Evolutionary conservation across 2,329 filamentous ascomycete genomes (phyloP).

Genomic region (Lizonia empirigonia): DNA sequence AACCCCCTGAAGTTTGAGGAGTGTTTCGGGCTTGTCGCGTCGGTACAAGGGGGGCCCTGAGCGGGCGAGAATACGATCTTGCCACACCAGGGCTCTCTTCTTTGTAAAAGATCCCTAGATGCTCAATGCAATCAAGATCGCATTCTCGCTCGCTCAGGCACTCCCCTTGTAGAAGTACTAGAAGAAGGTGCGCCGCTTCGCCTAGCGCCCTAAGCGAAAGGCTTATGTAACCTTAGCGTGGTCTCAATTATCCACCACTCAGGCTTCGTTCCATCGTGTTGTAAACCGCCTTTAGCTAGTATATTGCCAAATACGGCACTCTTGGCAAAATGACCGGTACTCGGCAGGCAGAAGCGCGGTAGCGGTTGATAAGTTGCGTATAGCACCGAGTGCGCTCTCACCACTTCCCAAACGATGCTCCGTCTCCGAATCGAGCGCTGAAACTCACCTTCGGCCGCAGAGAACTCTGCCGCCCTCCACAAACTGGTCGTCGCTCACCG

Average conservation of each 20-base stretch:
- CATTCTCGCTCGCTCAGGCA: too few relatives aligned
- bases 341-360: conserved; percentile 12
- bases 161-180: too few relatives aligned
- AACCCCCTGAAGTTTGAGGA: conserved; percentile 32
- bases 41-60: too few relatives aligned
- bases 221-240: conserved; percentile 8
- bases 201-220: conserved; percentile 2
- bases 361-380: conserved; percentile 19
- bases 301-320: neutral
- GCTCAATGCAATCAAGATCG: too few relatives aligned
- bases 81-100: too few relatives aligned
- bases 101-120: too few relatives aligned
- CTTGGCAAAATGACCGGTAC: neutral
- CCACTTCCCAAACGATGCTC: conserved; percentile 26
- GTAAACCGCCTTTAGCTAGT: conserved; percentile 1
- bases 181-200: conserved; percentile 8
- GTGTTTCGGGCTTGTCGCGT: conserved; percentile 36
- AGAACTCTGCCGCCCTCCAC: conserved; percentile 20
- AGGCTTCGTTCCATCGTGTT: neutral
- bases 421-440: conserved; percentile 33
- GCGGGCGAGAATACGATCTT: too few relatives aligned
- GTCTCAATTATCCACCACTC: conserved; percentile 1
- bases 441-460: conserved; percentile 36
- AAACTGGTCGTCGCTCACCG: conserved; percentile 23
- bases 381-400: conserved; percentile 19